A percentile compares a stretch with the other conserved stretches of the same genome.
phyloP scores from a whole-genome alignment of 73 alveolate genomes.

The Blepharisma japonicum region DNA sequence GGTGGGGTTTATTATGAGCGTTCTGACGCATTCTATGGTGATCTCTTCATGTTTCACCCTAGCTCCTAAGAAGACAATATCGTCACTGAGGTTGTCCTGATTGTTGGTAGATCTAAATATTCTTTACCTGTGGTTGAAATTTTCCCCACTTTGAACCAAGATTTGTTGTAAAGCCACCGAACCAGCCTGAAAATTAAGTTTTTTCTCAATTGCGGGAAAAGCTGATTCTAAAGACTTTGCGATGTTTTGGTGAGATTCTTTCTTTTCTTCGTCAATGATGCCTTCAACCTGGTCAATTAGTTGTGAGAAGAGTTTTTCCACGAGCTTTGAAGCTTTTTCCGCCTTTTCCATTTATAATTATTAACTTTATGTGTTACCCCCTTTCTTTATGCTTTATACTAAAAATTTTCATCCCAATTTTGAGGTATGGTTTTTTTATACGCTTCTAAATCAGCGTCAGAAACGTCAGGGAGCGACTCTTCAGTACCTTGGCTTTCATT shows the following conservation, averaged over 20 bases:
- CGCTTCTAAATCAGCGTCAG: slow-evolving; percentile 22
- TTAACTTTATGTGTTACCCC: no score
- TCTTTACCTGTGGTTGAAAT: slow-evolving; percentile 56
- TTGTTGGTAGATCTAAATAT: slow-evolving; percentile 48
- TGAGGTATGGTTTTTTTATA: background rate
- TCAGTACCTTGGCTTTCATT: background rate
- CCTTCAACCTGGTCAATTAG: slow-evolving; percentile 10
- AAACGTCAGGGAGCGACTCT: background rate
- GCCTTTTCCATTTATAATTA: slow-evolving; percentile 23
- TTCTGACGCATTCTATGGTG: slow-evolving; percentile 71
- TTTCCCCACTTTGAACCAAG: slow-evolving; percentile 80
- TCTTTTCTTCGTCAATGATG: slow-evolving; percentile 18
- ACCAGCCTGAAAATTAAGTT: background rate
- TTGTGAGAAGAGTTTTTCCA: slow-evolving; percentile 14
- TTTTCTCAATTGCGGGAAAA: background rate
- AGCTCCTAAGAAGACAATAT: slow-evolving; percentile 61
- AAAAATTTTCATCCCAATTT: slow-evolving; percentile 12
- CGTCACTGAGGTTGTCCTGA: slow-evolving; percentile 56
- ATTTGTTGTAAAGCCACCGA: slow-evolving; percentile 34
- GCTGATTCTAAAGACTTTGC: slow-evolving; percentile 12
- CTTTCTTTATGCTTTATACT: background rate
- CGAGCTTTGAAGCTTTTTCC: slow-evolving; percentile 27
- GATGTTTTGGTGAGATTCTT: background rate
- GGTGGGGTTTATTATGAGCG: slow-evolving; percentile 77
- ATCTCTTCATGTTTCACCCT: slow-evolving; percentile 71